Base-by-base conservation (phyloP, 2,329 filamentous ascomycete species). In the Ceratocystis smalleyi region DNA sequence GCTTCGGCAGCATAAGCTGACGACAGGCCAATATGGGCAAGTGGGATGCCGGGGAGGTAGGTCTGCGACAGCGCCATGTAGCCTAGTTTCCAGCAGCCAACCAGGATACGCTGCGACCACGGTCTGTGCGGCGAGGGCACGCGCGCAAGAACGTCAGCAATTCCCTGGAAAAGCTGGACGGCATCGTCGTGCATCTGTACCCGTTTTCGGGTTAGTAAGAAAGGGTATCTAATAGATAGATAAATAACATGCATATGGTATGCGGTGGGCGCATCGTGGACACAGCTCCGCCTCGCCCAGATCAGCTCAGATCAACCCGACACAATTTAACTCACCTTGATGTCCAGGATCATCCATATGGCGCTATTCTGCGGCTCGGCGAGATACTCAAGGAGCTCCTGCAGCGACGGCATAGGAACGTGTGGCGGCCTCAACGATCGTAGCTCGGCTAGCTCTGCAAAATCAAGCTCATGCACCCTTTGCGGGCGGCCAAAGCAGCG, bases 271-370 rank as follows among this genome's bases (percentile, higher is more conserved):
- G 35, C 10, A 40, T n/a, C n/a, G n/a, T 40, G 1, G 35, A 40
- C 35, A 40, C 35, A 40, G 4, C 35, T 12, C 35, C 10, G 15
- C 3, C 10, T 5, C 12, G 35, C 35, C 3, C 35, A 15, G 35
- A 3, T 40, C 35, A 15, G 35, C 3, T 40, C 35, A 40, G 3
- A 40, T 40, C 32, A 35, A 35, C 10, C 8, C 5, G 12, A 12
- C 35, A 40, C 10, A 40, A 12, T 5, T 40, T 10, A 60, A 68
- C 71, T 22, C 73, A 89, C 85, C 78, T 96, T 97, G 72, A 97
- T 89, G 72, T 97, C 92, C 2, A 97, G 77, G 67, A 96, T 74
- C 5, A 94, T 70, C 91, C 91, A 96, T 8, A 91, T 78, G 54
- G 86, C 73, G 70, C 88, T 83, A 47, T 81, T 72, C 0, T 79